Evolutionary conservation across 1,139 yeast genomes (phyloP), one percentile per base, ranked within the genome.

Genomic region (Arxiozyma slooffiae): DNA sequence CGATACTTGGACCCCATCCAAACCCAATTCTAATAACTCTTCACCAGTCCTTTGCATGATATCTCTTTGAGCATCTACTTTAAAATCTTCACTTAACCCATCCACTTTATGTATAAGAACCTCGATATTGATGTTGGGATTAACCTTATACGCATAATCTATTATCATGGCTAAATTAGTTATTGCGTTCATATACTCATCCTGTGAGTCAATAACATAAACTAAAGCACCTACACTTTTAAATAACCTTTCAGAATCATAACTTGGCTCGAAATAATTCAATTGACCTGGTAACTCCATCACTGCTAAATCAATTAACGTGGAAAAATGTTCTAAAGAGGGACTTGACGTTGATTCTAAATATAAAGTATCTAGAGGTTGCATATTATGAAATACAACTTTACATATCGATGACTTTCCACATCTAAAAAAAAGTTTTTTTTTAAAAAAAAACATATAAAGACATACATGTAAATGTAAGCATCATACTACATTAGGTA

Each of bases 251-350:
- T 84, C 90, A 17, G 87, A 79, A 61, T 90, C 97, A 60, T 82
- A 82, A 46, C 76, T 77, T 5, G 95, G 92, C 60, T 89, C 96
- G 65, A 88, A 87, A 63, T 87, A 80, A 64, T 89, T 88, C 56
- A 90, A 70, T 67, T 92, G 97, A 1, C 97, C 98, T 0, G 98
- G 98, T 30, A 92, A 73, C 65, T 92, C 98, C 85, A 89, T 87
- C n/a, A 92, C 92, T 16, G 90, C 84, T 50, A 92, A 73, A 63
- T 89, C 95, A 44, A 90, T 86, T 51, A 92, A 74, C 7, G 96
- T 86, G 34, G 81, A 76, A 59, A 82, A 81, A 60, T 80, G 85
- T 58, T 85, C 92, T 23, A 84, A 77, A 16, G 95, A 85, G 1
- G 97, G 97, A 59, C 83, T 85, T 4, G 95, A 79, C 0, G 98